Base-by-base conservation (phyloP, 2,329 filamentous ascomycete genomes). In the Trichoderma polysporum region DNA sequence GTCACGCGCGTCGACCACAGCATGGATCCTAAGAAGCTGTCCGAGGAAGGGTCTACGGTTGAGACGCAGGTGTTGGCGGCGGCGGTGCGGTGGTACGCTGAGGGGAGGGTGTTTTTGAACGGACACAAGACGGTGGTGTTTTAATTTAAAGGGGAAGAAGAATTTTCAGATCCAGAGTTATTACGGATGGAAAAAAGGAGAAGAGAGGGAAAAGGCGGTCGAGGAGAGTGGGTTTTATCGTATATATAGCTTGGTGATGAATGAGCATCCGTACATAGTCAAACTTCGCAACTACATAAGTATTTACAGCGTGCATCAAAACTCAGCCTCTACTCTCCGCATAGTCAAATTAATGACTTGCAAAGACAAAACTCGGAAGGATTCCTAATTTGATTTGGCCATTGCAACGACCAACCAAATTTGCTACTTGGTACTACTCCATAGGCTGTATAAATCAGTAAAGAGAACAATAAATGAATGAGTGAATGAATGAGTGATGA, bases 21-120 rank as follows among this genome's bases (percentile, higher is more conserved):
- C 71, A 87, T 93, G 86, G 89, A 86, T 73, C 85, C 92, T 19
- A 92, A 91, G 82, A 88, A 90, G 76, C 78, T 94, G 75, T 90
- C 91, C 2, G 89, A 92, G 73, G 91, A 93, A 76, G 92, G 92
- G 13, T 92, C 90, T 72, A 94, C 93, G 71, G 90, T 94, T 10
- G 92, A 95, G 84, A 93, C 90, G 75, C 91, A 93, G 78, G 91
- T 94, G 7, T 79, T 95, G 71, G 91, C 91, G 3, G 88, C 91
- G 3, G 92, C 92, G 0, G 91, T 95, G 64, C 92, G 93, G 81
- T 94, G 91, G 89, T 91, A 91, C 79, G 89, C 90, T 27, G 91
- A 95, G 84, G 85, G 88, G 74, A 84, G 89, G 66, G 88, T 95
- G 33, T 90, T 95, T 74, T 79, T 94, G 70, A 94, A 94, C 75